These are phyloP conservation scores for Ustilago trichophora DNA, from an alignment of 1,284 basidiomycete species.

Conservation along the genomic window DNA sequence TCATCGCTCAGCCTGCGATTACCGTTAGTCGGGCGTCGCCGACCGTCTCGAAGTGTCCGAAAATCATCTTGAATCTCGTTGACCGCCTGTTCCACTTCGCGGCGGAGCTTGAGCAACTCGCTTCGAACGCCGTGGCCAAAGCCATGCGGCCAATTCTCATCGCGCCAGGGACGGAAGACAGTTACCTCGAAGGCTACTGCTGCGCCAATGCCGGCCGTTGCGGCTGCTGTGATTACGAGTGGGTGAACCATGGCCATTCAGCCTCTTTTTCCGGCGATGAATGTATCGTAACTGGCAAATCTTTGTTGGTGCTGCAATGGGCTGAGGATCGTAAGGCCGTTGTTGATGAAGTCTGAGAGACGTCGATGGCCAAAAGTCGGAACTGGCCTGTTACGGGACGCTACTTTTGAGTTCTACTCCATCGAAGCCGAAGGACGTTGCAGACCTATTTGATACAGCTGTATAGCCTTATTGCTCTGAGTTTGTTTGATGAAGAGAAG, in stretches of 20 bases:
- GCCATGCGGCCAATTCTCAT: conserved; percentile 53
- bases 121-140: conserved; percentile 37
- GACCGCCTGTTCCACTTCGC: conserved; percentile 39
- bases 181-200: conserved; percentile 53
- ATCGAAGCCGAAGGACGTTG: not conserved
- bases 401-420: no score
- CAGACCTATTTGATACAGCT: no score
- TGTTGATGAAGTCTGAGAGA: not conserved
- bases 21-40: not conserved
- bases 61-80: conserved; percentile 32
- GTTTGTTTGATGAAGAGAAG: not conserved
- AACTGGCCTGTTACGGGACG: no score
- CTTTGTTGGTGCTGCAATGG: no score
- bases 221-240: conserved; percentile 48
- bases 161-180: conserved; percentile 54
- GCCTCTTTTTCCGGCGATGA: no score
- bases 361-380: conserved; percentile 2
- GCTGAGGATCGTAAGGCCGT: not conserved
- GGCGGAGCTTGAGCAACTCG: conserved; percentile 38
- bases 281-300: not conserved
- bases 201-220: conserved; percentile 44
- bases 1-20: conserved; percentile 31
- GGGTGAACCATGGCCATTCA: conserved; percentile 45
- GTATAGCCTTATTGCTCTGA: no score
- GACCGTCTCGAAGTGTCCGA: conserved; percentile 10